Conservation (phyloP, 2,329 filamentous ascomycete genomes). For the Shiraia sp. region DNA sequence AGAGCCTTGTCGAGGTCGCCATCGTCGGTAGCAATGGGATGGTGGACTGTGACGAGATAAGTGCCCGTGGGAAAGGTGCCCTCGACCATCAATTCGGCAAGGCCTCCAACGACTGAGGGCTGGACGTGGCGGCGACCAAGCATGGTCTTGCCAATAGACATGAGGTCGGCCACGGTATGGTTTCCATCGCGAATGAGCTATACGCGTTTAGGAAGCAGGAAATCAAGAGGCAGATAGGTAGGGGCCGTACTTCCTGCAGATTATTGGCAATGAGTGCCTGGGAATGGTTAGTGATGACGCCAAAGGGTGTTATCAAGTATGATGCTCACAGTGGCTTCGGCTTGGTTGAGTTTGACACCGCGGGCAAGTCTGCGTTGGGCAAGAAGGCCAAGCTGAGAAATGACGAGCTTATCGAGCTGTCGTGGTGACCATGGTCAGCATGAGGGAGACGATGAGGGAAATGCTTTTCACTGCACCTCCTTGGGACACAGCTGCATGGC, state of each 20-base stretch:
- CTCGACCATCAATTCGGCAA: conserved; percentile 88
- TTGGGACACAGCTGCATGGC: conserved; percentile 45
- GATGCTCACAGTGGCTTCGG: conserved; percentile 73
- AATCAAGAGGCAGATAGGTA: conserved; percentile 4
- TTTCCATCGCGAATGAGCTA: conserved; percentile 93
- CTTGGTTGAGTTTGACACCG: conserved; percentile 86
- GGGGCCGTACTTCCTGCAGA: conserved; percentile 72
- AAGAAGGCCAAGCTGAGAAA: conserved; percentile 83
- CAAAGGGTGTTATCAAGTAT: neutral
- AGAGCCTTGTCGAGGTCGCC: conserved; percentile 84
- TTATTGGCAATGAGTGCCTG: conserved; percentile 83
- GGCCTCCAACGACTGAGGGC: conserved; percentile 76
- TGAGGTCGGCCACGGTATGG: conserved; percentile 89
- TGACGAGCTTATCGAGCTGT: conserved; percentile 93
- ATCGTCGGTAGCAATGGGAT: conserved; percentile 83
- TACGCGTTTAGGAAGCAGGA: conserved; percentile 26
- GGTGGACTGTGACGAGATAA: conserved; percentile 91
- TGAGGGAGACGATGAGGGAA: conserved; percentile 3
- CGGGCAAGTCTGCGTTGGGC: conserved; percentile 87
- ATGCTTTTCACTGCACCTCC: conserved; percentile 26
- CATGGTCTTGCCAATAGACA: conserved; percentile 88
- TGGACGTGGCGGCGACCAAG: conserved; percentile 90
- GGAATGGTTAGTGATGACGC: conserved; percentile 33
- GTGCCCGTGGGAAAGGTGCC: conserved; percentile 90
- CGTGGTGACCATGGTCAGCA: conserved; percentile 23